A percentile compares a stretch with the other conserved stretches of the same genome.
Conservation (phyloP, 2,329 filamentous ascomycete species). For the Penicillium sp. region DNA sequence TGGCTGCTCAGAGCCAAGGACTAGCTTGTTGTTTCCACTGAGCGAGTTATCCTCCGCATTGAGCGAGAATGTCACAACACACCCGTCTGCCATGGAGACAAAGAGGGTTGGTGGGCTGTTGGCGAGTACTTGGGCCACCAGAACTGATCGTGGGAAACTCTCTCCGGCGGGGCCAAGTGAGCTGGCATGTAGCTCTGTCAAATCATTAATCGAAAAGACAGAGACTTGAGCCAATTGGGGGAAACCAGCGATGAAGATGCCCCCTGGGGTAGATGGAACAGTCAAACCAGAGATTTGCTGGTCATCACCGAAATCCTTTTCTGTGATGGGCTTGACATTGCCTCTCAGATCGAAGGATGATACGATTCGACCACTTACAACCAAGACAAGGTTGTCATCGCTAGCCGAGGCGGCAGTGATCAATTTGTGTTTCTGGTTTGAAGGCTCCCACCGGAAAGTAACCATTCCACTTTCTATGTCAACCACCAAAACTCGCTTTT, state of each 20-base stretch:
- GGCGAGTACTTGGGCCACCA: conserved; percentile 72
- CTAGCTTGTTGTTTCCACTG: conserved; percentile 74
- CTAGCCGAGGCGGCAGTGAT: conserved; percentile 83
- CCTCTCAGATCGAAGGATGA: conserved; percentile 66
- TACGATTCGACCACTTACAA: conserved; percentile 72
- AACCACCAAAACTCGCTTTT: conserved; percentile 61
- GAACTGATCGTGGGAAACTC: conserved; percentile 80
- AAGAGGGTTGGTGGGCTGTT: conserved; percentile 74
- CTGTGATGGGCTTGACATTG: conserved; percentile 58
- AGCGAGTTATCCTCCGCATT: conserved; percentile 63
- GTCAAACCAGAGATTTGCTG: conserved; percentile 87
- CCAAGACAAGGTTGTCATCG: conserved; percentile 67
- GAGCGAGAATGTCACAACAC: conserved; percentile 80
- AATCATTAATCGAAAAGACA: conserved; percentile 66
- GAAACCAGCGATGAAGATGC: conserved; percentile 78
- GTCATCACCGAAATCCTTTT: conserved; percentile 63
- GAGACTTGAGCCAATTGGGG: conserved; percentile 82
- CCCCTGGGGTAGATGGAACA: conserved; percentile 63
- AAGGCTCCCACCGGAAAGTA: conserved; percentile 49
- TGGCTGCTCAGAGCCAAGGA: conserved; percentile 82
- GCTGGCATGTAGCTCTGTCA: conserved; percentile 68
- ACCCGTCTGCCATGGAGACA: conserved; percentile 88
- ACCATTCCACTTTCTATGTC: conserved; percentile 55
- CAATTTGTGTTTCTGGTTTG: conserved; percentile 44
- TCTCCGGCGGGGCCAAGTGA: conserved; percentile 65